These are phyloP conservation scores for Aureobasidium sp. DNA, from an alignment of 2,329 filamentous ascomycete species.

Conservation along the genomic window DNA sequence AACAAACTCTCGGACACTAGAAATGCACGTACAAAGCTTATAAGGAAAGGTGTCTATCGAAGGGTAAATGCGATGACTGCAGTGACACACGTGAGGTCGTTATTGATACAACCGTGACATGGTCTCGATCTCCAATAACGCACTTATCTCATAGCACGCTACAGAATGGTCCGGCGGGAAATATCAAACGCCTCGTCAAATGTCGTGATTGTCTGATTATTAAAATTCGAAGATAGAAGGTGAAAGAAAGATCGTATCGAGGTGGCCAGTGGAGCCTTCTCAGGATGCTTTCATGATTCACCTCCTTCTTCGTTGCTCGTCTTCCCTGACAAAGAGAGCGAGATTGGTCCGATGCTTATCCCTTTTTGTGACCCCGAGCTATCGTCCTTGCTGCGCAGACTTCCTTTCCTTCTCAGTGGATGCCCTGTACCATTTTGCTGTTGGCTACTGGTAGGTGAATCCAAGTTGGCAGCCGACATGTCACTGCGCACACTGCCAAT, in stretches of 20 bases:
- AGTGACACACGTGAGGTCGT: background rate
- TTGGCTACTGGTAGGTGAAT: constrained; percentile 10
- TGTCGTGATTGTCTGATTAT: constrained; percentile 14
- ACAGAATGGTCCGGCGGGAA: background rate
- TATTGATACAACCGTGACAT: background rate
- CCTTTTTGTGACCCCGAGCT: constrained; percentile 30
- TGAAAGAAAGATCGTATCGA: background rate
- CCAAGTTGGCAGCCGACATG: constrained; percentile 20
- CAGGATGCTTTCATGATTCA: background rate
- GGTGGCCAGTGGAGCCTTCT: background rate
- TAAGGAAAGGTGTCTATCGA: background rate
- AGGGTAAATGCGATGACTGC: background rate
- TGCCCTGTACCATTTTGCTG: constrained; percentile 20
- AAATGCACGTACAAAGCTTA: too few species aligned
- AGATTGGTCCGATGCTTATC: constrained; percentile 22
- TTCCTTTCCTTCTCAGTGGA: constrained; percentile 37
- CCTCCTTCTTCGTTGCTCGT: constrained; percentile 5
- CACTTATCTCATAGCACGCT: background rate
- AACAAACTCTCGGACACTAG: too few species aligned
- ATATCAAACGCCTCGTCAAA: constrained; percentile 13
- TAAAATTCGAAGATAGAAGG: background rate
- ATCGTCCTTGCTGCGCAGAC: constrained; percentile 35
- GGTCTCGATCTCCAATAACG: background rate
- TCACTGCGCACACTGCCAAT: constrained; percentile 23
- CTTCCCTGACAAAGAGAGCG: constrained; percentile 9